A percentile compares a stretch with the other conserved stretches of the same genome.
Conservation (phyloP, 169 alveolate species). For the Toxoplasma gondii region DNA sequence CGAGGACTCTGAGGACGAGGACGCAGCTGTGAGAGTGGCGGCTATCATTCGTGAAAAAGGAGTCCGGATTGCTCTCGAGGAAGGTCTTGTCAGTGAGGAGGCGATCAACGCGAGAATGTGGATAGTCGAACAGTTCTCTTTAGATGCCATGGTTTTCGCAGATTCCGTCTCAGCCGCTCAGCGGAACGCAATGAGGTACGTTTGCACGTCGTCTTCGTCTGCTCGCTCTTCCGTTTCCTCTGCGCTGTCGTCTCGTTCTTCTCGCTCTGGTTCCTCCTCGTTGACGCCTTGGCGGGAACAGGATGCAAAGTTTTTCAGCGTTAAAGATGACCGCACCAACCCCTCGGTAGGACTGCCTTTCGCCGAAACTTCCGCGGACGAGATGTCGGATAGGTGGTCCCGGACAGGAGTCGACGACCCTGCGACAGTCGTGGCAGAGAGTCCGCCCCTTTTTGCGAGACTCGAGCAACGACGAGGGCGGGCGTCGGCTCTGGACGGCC, state of each 20-base stretch:
- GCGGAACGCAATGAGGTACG: neutral
- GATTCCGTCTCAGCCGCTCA: neutral
- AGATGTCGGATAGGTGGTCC: neutral
- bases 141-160: neutral
- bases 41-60: slow-evolving; percentile 18
- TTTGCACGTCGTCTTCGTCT: neutral
- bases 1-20: neutral
- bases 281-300: neutral
- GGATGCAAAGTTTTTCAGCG: neutral
- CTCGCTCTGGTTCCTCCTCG: neutral
- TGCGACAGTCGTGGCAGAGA: neutral
- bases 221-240: neutral
- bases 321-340: neutral
- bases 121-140: neutral
- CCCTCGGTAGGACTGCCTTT: neutral
- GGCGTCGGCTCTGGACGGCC: slow-evolving; percentile 16
- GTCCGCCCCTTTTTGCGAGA: neutral
- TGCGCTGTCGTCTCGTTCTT: neutral
- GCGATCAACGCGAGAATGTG: neutral
- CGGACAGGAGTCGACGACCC: neutral
- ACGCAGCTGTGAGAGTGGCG: neutral
- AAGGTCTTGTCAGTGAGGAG: neutral
- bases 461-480: neutral
- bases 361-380: neutral
- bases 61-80: neutral